Conservation (phyloP, 805 yeast species). For the Sugiyamaella marilandica region DNA sequence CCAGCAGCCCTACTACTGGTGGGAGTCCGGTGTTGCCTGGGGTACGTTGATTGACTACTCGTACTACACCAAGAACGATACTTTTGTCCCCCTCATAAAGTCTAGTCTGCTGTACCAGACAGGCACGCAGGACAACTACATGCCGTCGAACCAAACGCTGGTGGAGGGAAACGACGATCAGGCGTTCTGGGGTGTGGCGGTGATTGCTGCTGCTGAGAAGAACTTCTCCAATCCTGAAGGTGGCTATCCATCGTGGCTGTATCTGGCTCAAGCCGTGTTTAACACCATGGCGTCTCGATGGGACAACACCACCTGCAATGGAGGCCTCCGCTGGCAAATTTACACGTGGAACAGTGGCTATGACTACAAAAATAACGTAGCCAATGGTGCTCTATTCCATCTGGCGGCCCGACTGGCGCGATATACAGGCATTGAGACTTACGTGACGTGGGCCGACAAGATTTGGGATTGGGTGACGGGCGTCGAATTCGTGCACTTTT, state of each 20-base stretch:
- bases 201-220: constrained; percentile 84
- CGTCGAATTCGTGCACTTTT: constrained; percentile 43
- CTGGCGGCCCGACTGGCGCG: constrained; percentile 80
- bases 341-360: constrained; percentile 91
- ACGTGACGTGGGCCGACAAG: constrained; percentile 64
- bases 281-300: constrained; percentile 86
- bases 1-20: constrained; percentile 88
- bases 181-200: constrained; percentile 93
- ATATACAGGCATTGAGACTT: constrained; percentile 67
- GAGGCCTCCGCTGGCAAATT: constrained; percentile 95
- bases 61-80: constrained; percentile 60
- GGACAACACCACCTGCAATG: constrained; percentile 68
- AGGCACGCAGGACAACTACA: constrained; percentile 67
- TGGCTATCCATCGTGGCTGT: constrained; percentile 68
- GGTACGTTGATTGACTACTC: constrained; percentile 78
- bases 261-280: constrained; percentile 80
- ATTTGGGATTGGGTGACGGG: constrained; percentile 77
- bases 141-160: constrained; percentile 79
- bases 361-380: constrained; percentile 82
- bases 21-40: constrained; percentile 97
- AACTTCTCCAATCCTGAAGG: constrained; percentile 67
- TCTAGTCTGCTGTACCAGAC: constrained; percentile 66
- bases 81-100: constrained; percentile 54
- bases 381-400: constrained; percentile 86
- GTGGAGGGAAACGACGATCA: constrained; percentile 98